Percentiles rank a stretch among this genome's conserved stretches.
Evolutionary conservation across 23 red algal species (phyloP).

Genomic region (Gracilaria gracilis): DNA sequence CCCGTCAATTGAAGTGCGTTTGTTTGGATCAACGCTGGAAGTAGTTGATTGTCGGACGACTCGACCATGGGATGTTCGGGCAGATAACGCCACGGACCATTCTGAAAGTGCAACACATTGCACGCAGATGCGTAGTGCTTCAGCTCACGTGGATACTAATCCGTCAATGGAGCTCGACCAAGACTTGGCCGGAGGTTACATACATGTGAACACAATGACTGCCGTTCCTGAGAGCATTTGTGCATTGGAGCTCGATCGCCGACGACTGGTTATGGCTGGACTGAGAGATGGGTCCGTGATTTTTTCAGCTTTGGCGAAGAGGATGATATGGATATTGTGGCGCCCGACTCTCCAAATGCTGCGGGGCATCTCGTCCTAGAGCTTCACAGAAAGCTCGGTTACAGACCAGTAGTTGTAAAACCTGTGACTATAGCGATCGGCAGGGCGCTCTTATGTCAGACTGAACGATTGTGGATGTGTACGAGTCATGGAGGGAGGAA

Average conservation of each 20-base stretch:
- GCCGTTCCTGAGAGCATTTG: constrained; percentile 62
- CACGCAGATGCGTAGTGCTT: not conserved
- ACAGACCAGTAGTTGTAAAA: constrained; percentile 60
- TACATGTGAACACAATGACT: not conserved
- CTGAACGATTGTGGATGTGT: constrained; percentile 72
- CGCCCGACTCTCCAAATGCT: constrained; percentile 1
- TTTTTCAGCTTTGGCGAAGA: constrained; percentile 1
- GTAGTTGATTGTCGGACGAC: constrained; percentile 23
- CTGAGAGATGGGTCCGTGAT: constrained; percentile 48
- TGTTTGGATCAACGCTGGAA: constrained; percentile 47
- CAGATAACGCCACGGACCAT: not conserved
- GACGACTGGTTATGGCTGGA: constrained; percentile 46
- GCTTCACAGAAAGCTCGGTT: constrained; percentile 50
- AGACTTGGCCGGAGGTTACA: not conserved
- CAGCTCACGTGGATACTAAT: not conserved
- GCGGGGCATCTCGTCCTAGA: constrained; percentile 7
- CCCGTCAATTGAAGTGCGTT: constrained; percentile 63
- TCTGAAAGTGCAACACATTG: not conserved
- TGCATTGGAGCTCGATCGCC: constrained; percentile 20
- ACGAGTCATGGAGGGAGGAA: constrained; percentile 48
- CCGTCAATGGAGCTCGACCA: not conserved
- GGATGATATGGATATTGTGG: constrained; percentile 9
- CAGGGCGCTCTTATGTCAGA: constrained; percentile 41
- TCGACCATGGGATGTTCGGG: not conserved
- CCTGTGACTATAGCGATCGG: constrained; percentile 27